Conservation (phyloP, 495 filamentous ascomycete genomes). For the Beverwykella pulmonaria region DNA sequence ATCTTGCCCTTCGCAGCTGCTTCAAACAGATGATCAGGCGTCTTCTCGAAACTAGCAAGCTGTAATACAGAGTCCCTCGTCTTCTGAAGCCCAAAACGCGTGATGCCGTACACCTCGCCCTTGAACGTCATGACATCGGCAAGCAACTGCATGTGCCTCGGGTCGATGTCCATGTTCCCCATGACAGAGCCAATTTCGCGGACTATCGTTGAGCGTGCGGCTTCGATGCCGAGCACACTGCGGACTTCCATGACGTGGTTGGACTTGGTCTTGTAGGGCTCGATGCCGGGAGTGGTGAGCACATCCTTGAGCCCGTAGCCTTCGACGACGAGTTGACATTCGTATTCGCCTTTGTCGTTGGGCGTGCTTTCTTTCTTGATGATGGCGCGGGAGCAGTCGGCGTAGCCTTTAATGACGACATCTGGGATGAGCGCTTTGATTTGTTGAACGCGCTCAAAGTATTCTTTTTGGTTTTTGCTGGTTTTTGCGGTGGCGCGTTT, state of each 20-base stretch:
- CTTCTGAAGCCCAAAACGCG: slow-evolving; percentile 92
- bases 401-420: slow-evolving; percentile 83
- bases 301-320: slow-evolving; percentile 87
- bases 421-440: slow-evolving; percentile 79
- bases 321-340: slow-evolving; percentile 73
- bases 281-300: slow-evolving; percentile 88
- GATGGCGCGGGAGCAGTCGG: slow-evolving; percentile 82
- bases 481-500: slow-evolving; percentile 40
- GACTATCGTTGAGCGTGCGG: slow-evolving; percentile 81
- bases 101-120: slow-evolving; percentile 96
- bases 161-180: slow-evolving; percentile 93
- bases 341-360: slow-evolving; percentile 54
- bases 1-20: slow-evolving; percentile 87
- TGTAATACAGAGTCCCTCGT: slow-evolving; percentile 95
- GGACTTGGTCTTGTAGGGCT: slow-evolving; percentile 69
- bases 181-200: slow-evolving; percentile 80
- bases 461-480: slow-evolving; percentile 60
- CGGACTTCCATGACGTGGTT: slow-evolving; percentile 91
- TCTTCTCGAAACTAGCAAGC: slow-evolving; percentile 97
- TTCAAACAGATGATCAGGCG: slow-evolving; percentile 95
- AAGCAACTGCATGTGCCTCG: slow-evolving; percentile 95
- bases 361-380: slow-evolving; percentile 74
- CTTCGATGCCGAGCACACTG: slow-evolving; percentile 96
- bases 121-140: slow-evolving; percentile 99
- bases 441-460: slow-evolving; percentile 78